These are phyloP conservation scores for Comarum palustre DNA, from an alignment of 306 rosid species.

Conservation along the genomic window DNA sequence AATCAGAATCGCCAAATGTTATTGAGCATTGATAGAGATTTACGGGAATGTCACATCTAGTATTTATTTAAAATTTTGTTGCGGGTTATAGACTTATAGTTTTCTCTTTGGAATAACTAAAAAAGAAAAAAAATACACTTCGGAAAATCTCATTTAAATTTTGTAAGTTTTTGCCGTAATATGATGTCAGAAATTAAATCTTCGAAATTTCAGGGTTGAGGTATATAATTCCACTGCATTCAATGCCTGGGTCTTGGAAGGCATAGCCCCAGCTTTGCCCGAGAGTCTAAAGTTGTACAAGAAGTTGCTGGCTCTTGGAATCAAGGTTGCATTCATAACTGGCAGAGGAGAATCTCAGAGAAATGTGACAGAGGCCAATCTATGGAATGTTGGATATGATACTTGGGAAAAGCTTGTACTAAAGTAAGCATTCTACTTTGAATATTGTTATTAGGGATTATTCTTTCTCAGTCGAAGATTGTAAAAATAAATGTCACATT, in stretches of 20 bases:
- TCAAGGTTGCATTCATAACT: slow-evolving; percentile 49
- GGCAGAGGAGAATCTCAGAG: slow-evolving; percentile 32
- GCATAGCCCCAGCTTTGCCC: slow-evolving; percentile 45
- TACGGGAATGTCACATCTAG: too few relatives aligned
- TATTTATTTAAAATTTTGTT: too few relatives aligned
- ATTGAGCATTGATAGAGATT: too few relatives aligned
- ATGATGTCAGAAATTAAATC: not conserved
- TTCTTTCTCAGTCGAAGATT: not conserved
- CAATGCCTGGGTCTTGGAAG: slow-evolving; percentile 36
- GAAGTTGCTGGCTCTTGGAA: slow-evolving; percentile 28
- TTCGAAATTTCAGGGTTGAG: slow-evolving; percentile 34
- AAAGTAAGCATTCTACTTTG: slow-evolving; percentile 29
- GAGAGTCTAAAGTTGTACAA: slow-evolving; percentile 45
- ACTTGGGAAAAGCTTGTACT: slow-evolving; percentile 44
- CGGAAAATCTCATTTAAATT: too few relatives aligned
- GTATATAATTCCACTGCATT: slow-evolving; percentile 20
- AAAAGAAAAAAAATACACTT: too few relatives aligned
- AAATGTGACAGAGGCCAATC: slow-evolving; percentile 20
- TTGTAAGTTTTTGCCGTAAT: not conserved
- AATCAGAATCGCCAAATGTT: too few relatives aligned
- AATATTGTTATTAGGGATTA: not conserved
- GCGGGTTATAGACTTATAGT: too few relatives aligned
- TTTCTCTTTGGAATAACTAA: too few relatives aligned
- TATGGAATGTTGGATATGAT: slow-evolving; percentile 35
- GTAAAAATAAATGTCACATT: not conserved